Evolutionary conservation across 345 rosid genomes (phyloP), one percentile per base, ranked within the genome.

Genomic region (Eucalyptus caleyi): DNA sequence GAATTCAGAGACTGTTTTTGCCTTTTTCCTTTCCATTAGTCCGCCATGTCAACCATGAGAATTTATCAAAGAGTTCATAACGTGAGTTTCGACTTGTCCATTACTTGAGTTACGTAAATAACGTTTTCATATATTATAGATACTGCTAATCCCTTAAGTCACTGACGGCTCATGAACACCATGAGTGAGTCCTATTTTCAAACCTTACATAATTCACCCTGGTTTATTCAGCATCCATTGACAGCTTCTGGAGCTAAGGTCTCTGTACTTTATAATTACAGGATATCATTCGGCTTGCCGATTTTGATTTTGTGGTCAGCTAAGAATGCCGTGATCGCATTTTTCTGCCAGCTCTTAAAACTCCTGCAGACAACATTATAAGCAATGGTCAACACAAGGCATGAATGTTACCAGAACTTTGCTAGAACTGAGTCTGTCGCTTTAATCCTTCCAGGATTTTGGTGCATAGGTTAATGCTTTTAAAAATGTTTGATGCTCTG

Each of bases 261-360:
- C 23, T 67, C 40, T 32, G 40, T 67, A 67, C 40, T 67, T 15
- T 15, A 24, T 24, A 40, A 88, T 89, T 86, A 92, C 86, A 56
- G 56, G 93, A 94, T 94, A 89, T 95, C 96, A 47, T 91, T 93
- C 23, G 95, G 96, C 90, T 94, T 94, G 90, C 96, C 96, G 30
- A 89, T 91, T 92, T 91, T 91, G 88, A 97, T 94, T 86, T 92
- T 93, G 92, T 89, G 92, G 91, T 96, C 98, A n/a, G 90, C 92
- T 72, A 96, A 92, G 92, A 93, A 98, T 69, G 89, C 95, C 50
- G 90, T 93, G 86, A 97, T 94, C 42, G 96, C 97, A 91, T 91
- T 95, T 90, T 92, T 98, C 94, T 96, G 98, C 99, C 98, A 96
- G 86, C 98, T 82, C 92, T 97, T 98, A 90, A 96, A 97, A 91